Evolutionary conservation across 495 filamentous ascomycete species (phyloP), one percentile per base, ranked within the genome.

Genomic region (Podospora pseudoanserina): DNA sequence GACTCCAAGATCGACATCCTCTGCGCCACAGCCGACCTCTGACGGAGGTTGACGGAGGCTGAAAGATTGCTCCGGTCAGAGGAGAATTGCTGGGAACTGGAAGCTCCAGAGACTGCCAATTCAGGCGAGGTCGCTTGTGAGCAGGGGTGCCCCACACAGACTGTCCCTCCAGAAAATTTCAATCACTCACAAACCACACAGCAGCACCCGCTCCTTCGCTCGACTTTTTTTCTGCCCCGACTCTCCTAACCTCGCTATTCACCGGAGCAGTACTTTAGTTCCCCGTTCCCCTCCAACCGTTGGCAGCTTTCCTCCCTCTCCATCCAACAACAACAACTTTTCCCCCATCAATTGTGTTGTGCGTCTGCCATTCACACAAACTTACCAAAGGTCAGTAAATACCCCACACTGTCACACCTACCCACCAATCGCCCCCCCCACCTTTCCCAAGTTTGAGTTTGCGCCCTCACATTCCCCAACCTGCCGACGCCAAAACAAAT

Each of bases 151-250:
- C 70, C 75, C 75, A 75, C 75, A 67, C 72, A 70, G 64, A 58
- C 60, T 64, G 57, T 66, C 71, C 69, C 60, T 67, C 65, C 64
- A 70, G 74, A 77, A 76, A 77, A 77, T 70, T 76, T 77, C 73
- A 76, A 76, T 60, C 67, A 64, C 59, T 60, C 67, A 64, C 59
- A 68, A 67, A 73, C 72, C 63, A 68, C 71, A 71, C 66, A 49
- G 65, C 20, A 63, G 60, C 67, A 64, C 65, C 67, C 32, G 55
- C 32, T 58, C 65, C 62, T 71, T 68, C 69, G 53, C 61, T 61
- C 68, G 23, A 60, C 32, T 60, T 60, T 65, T 66, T 55, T 27
- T 60, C 28, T 20, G 49, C 59, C 64, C 18, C 65, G 60, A 62
- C 67, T 62, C 44, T 23, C 62, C 63, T 64, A 28, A 27, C 64